Percentiles rank a stretch among this genome's conserved stretches.
These are phyloP conservation scores for Thalassiosira ordinaria DNA, from an alignment of 352 stramenopile genomes.

Conservation along the genomic window DNA sequence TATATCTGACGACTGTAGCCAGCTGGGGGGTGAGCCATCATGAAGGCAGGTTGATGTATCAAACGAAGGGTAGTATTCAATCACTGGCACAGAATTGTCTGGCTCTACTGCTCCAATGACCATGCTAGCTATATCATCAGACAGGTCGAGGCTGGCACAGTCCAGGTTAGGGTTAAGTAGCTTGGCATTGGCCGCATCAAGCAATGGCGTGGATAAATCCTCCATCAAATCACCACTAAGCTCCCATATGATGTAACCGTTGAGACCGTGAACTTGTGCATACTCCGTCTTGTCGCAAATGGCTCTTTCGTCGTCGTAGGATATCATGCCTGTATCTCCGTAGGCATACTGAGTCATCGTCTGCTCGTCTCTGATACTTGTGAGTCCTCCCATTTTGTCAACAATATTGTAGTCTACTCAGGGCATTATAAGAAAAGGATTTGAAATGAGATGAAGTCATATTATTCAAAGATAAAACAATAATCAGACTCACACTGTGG, in stretches of 20 bases:
- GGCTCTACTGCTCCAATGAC: not conserved
- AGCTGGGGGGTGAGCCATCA: conserved; percentile 11
- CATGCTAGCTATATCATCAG: not conserved
- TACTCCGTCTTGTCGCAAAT: conserved; percentile 61
- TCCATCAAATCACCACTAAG: conserved; percentile 43
- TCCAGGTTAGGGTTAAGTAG: conserved; percentile 33
- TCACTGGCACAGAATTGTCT: not conserved
- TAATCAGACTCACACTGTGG: conserved; percentile 28
- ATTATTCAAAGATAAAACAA: not conserved
- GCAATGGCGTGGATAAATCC: conserved; percentile 55
- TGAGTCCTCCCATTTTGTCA: conserved; percentile 9
- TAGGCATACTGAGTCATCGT: conserved; percentile 46
- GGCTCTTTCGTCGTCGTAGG: conserved; percentile 48
- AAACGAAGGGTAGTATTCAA: conserved; percentile 12
- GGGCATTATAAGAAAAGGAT: not conserved
- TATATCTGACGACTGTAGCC: not conserved
- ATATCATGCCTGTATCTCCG: conserved; percentile 24
- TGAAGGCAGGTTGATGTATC: not conserved
- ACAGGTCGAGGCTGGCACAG: conserved; percentile 21
- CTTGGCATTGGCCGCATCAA: conserved; percentile 54
- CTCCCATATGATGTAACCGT: conserved; percentile 56
- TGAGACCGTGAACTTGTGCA: conserved; percentile 23
- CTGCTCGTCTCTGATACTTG: conserved; percentile 24
- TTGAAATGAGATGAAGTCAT: not conserved
- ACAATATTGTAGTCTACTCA: conserved; percentile 43